Evolutionary conservation across 352 stramenopile genomes (phyloP).

Genomic region (Globisporangium heterothallicum): DNA sequence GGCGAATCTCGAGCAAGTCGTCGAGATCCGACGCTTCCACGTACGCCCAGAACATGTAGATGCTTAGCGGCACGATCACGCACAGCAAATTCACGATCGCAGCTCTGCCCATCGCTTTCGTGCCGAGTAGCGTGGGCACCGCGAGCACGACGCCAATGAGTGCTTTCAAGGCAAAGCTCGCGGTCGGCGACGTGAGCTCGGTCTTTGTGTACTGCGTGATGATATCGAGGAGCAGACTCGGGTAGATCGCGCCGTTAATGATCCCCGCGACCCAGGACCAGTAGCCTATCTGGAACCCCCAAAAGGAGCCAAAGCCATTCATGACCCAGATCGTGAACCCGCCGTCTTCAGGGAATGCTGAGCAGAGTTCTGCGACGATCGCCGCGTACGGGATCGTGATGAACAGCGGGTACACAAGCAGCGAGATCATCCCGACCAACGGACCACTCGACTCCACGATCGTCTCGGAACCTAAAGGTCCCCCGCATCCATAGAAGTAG

Average conservation of each 20-base stretch:
- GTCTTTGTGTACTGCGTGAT: slow-evolving; percentile 12
- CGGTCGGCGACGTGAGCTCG: slow-evolving; percentile 7
- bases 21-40: slow-evolving; percentile 6
- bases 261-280: slow-evolving; percentile 74
- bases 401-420: slow-evolving; percentile 59
- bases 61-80: slow-evolving; percentile 80
- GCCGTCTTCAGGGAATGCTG: slow-evolving; percentile 69
- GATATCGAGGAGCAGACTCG: slow-evolving; percentile 29
- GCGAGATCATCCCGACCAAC: slow-evolving; percentile 34
- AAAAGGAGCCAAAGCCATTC: slow-evolving; percentile 71
- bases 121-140: slow-evolving; percentile 19
- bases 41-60: slow-evolving; percentile 32
- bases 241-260: slow-evolving; percentile 53
- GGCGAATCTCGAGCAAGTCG: slow-evolving; percentile 27
- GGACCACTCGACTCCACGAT: slow-evolving; percentile 56
- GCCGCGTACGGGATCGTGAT: slow-evolving; percentile 52
- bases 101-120: slow-evolving; percentile 61
- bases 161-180: slow-evolving; percentile 18
- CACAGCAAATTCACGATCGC: slow-evolving; percentile 56
- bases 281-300: slow-evolving; percentile 76
- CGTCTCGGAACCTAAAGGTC: slow-evolving; percentile 46
- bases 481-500: slow-evolving; percentile 43
- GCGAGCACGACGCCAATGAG: slow-evolving; percentile 22
- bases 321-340: slow-evolving; percentile 67
- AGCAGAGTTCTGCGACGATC: slow-evolving; percentile 62